phyloP scores from a whole-genome alignment of 1,284 basidiomycete species.

The Tremellales sp. region DNA sequence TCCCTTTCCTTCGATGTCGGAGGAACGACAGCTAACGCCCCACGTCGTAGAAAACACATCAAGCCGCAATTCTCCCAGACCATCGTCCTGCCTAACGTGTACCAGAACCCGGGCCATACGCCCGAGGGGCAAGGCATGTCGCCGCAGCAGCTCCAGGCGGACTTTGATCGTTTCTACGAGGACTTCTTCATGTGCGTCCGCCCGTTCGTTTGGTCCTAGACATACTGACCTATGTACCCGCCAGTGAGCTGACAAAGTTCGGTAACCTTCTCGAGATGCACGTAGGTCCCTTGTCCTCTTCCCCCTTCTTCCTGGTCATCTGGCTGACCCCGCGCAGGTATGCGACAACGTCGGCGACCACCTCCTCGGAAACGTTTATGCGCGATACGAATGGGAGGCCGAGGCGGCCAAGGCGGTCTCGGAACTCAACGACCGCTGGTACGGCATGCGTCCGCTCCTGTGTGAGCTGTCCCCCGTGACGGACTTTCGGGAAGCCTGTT shows the following conservation, averaged over 20 bases:
- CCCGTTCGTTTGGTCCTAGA: not conserved
- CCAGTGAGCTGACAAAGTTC: conserved; percentile 80
- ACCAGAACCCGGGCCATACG: conserved; percentile 91
- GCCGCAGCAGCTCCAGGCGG: conserved; percentile 72
- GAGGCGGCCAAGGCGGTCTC: conserved; percentile 93
- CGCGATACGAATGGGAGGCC: conserved; percentile 96
- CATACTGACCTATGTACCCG: conserved; percentile 2
- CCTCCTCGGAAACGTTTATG: conserved; percentile 97
- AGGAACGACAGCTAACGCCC: not conserved
- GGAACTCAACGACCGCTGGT: conserved; percentile 93
- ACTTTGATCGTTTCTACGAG: conserved; percentile 97
- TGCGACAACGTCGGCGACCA: conserved; percentile 99
- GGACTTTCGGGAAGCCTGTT: conserved; percentile 98
- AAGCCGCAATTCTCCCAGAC: conserved; percentile 96
- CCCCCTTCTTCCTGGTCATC: not conserved
- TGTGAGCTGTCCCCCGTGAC: conserved; percentile 98
- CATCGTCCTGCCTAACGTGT: conserved; percentile 96
- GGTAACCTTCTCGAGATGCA: conserved; percentile 94
- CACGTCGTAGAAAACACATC: conserved; percentile 87
- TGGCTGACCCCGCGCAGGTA: conserved; percentile 56
- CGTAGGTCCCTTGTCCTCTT: conserved; percentile 53
- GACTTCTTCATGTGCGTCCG: conserved; percentile 69
- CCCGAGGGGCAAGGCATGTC: conserved; percentile 70
- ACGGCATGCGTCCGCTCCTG: conserved; percentile 93
- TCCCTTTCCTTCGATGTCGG: conserved; percentile 43